Base-by-base conservation (phyloP, 441 rosid species). In the Sinapis alba region DNA sequence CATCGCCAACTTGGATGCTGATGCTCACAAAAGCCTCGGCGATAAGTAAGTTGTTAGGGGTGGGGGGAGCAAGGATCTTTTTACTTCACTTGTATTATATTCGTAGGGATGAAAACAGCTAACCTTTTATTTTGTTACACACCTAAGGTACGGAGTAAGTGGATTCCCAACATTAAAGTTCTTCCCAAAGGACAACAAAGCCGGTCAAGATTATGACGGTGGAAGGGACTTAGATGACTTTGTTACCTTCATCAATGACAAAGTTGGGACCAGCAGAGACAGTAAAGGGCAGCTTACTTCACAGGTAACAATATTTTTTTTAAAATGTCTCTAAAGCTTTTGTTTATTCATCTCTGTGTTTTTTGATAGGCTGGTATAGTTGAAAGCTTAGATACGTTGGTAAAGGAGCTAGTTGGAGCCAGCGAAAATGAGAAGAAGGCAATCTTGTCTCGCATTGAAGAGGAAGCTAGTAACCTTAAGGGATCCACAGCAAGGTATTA, bases 141-240 rank as follows among this genome's bases (percentile, higher is more conserved):
- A 24, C 27, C 27, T 24, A 95, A 95, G 98, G 86, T 90, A 81
- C 67, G 99, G 93, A 74, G 92, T 93, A 41, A 91, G 96, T 75
- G 99, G 97, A 63, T 93, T 23, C 86, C 99, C 99, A 73, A 93
- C 97, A 24, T 61, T 96, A 75, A 96, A 91, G 71, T 93, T 93
- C 80, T 96, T 96, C 73, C 96, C 98, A 7, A 90, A 85, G 76
- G 81, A 87, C 80, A 91, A 93, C 86, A 93, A 91, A 83, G 99
- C 84, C 20, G 99, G 99, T 65, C 97, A 91, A 78, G 97, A 91
- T 7, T 95, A 93, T 57, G 95, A 88, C 3, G 98, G 94, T 7
- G 97, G 95, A 45, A 83, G 95, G 82, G 97, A 90, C 69, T 72
- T 93, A 41, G 98, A 89, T 26, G 98, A 90, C 84, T 91, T 95